Percentiles rank a stretch among this genome's conserved stretches.
Conservation (phyloP, 2,329 filamentous ascomycete species). For the Davidsoniella neocaledoniae region DNA sequence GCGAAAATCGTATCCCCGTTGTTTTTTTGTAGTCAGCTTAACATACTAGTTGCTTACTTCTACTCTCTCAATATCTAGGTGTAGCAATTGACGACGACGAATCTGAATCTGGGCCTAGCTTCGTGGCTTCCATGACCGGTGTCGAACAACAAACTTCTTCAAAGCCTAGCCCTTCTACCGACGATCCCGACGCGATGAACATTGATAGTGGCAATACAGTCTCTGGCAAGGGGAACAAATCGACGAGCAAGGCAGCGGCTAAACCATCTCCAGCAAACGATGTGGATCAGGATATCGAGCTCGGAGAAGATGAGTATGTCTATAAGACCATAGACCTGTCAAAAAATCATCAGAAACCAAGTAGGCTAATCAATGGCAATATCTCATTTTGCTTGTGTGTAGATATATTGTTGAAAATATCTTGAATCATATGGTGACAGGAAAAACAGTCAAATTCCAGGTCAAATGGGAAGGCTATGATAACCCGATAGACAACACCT, state of each 20-base stretch:
- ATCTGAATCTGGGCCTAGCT: background rate
- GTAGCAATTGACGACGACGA: conserved; percentile 6
- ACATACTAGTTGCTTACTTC: background rate
- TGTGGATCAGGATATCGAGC: no score
- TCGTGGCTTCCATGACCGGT: background rate
- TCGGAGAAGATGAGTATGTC: conserved; percentile 16
- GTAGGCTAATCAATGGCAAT: conserved; percentile 12
- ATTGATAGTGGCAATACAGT: no score
- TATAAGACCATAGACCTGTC: conserved; percentile 23
- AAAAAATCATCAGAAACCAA: conserved; percentile 25
- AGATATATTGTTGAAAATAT: conserved; percentile 52
- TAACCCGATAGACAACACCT: conserved; percentile 52
- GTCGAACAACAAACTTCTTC: no score
- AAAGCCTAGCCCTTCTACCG: no score
- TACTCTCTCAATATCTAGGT: no score
- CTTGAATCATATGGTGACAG: conserved; percentile 42
- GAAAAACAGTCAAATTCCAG: conserved; percentile 42
- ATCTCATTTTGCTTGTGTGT: background rate
- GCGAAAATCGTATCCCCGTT: no score
- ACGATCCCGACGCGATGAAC: no score
- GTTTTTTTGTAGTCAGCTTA: no score
- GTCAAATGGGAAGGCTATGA: conserved; percentile 75
- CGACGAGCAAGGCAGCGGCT: no score
- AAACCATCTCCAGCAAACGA: no score
- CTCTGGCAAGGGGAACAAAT: no score